These are phyloP conservation scores for Arthonia radiata DNA, from an alignment of 495 filamentous ascomycete genomes.

Conservation along the genomic window DNA sequence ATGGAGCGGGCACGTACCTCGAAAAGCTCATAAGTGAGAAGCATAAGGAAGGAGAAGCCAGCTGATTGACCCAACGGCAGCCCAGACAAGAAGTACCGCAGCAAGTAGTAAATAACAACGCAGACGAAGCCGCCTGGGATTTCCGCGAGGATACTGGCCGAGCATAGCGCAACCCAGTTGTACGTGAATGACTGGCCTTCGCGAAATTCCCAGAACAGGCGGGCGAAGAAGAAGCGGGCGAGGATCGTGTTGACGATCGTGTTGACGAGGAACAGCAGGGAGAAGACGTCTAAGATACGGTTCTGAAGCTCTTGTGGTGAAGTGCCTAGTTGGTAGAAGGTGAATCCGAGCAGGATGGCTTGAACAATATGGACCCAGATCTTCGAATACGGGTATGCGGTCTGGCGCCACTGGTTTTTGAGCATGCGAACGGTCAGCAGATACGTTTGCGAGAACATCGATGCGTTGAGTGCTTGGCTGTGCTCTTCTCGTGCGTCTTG, in stretches of 20 bases:
- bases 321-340: background rate
- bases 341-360: conserved; percentile 1
- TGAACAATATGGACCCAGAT: conserved; percentile 17
- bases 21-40: background rate
- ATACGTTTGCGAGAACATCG: conserved; percentile 12
- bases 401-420: conserved; percentile 15
- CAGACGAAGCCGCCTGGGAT: background rate
- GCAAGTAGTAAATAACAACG: too few relatives aligned
- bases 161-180: too few relatives aligned
- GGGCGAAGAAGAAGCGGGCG: too few relatives aligned
- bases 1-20: too few relatives aligned
- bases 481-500: too few relatives aligned
- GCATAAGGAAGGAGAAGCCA: too few relatives aligned
- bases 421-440: conserved; percentile 16
- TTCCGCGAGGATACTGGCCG: background rate
- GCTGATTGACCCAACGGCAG: conserved; percentile 1
- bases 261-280: conserved; percentile 16
- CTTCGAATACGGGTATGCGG: conserved; percentile 21
- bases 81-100: too few relatives aligned
- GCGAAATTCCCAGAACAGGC: too few relatives aligned
- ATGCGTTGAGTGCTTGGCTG: too few relatives aligned
- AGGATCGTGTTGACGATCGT: too few relatives aligned
- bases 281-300: conserved; percentile 35
- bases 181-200: too few relatives aligned
- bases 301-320: conserved; percentile 2